phyloP scores from a whole-genome alignment of 2,329 filamentous ascomycete species.

The Metarhizium guizhouense region DNA sequence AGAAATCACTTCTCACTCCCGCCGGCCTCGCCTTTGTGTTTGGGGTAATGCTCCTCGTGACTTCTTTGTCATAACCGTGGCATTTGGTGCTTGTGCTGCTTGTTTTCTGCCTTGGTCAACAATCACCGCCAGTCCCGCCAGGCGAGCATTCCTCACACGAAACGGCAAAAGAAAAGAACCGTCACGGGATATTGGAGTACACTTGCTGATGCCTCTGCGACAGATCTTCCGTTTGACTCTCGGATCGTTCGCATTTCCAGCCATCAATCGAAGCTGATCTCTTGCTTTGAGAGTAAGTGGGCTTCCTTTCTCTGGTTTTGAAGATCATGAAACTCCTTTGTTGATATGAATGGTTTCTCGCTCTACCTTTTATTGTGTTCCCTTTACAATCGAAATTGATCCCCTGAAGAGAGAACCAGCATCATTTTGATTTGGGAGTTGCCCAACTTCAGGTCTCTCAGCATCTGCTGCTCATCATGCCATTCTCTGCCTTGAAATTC shows the following conservation, averaged over 20 bases:
- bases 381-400: neutral
- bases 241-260: slow-evolving; percentile 22
- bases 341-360: neutral
- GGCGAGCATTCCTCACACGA: neutral
- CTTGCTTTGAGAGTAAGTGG: slow-evolving; percentile 19
- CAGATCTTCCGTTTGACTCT: slow-evolving; percentile 12
- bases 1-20: neutral
- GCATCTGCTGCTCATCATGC: neutral
- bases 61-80: neutral
- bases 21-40: too few relatives aligned
- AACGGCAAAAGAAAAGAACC: neutral
- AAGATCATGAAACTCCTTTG: neutral
- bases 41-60: neutral
- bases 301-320: neutral
- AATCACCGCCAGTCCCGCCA: neutral
- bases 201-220: neutral
- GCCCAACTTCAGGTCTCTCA: neutral
- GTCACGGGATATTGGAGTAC: neutral
- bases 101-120: too few relatives aligned
- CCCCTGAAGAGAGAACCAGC: neutral
- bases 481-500: neutral
- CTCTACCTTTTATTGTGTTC: neutral
- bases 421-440: neutral
- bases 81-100: too few relatives aligned
- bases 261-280: slow-evolving; percentile 21